Conservation (phyloP, 2,329 filamentous ascomycete species). For the Clarireedia hainanense region DNA sequence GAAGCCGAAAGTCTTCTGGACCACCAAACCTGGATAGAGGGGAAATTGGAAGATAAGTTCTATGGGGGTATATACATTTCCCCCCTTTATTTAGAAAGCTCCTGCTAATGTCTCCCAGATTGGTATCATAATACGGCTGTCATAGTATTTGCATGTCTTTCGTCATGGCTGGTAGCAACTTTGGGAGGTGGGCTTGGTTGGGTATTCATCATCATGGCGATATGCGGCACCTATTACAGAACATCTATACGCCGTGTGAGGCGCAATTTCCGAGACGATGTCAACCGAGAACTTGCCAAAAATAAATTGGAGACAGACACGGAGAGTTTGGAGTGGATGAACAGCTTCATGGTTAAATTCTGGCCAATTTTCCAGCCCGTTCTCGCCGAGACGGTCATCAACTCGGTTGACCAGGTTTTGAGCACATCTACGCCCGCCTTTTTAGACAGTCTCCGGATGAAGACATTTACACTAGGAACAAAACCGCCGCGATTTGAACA, state of each 20-base stretch:
- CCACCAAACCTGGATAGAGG: constrained; percentile 81
- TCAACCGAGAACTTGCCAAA: constrained; percentile 82
- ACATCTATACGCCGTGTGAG: constrained; percentile 90
- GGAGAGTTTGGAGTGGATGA: constrained; percentile 97
- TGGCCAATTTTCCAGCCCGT: constrained; percentile 98
- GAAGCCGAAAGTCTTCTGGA: constrained; percentile 67
- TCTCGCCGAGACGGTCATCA: constrained; percentile 83
- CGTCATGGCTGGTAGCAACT: constrained; percentile 82
- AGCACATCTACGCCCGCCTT: constrained; percentile 89
- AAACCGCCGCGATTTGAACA: constrained; percentile 96
- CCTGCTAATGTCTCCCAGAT: constrained; percentile 43
- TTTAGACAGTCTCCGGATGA: constrained; percentile 86
- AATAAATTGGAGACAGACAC: constrained; percentile 80
- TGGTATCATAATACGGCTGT: constrained; percentile 98
- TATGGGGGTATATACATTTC: constrained; percentile 60
- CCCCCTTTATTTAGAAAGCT: neutral
- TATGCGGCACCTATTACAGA: constrained; percentile 90
- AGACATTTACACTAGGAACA: constrained; percentile 85
- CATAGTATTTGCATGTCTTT: constrained; percentile 85
- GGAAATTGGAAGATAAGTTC: constrained; percentile 77
- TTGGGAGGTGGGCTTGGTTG: constrained; percentile 87
- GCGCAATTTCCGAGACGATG: constrained; percentile 91
- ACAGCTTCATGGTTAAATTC: constrained; percentile 96
- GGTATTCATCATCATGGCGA: constrained; percentile 88
- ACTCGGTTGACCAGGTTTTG: constrained; percentile 90